Evolutionary conservation across 257 asterid species (phyloP).

Genomic region (Sherardia arvensis): DNA sequence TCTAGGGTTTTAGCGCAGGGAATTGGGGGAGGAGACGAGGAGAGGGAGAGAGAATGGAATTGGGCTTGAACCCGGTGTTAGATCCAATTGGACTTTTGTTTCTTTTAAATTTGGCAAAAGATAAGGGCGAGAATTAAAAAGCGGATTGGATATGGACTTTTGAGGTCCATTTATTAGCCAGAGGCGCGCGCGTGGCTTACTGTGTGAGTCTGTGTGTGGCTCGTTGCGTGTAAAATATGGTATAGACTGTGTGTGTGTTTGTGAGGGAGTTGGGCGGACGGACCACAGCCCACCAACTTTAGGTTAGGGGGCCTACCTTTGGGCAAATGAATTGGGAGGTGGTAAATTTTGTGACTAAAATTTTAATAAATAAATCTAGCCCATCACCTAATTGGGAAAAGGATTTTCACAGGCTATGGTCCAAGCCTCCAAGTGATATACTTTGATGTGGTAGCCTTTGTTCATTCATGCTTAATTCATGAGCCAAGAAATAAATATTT

Average conservation of each 20-base stretch:
- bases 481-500: too few species aligned
- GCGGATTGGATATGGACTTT: slow-evolving; percentile 74
- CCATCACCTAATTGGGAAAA: not conserved
- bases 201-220: slow-evolving; percentile 13
- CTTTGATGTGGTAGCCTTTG: too few species aligned
- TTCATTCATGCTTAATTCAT: too few species aligned
- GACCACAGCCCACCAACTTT: slow-evolving; percentile 25
- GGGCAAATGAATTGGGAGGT: not conserved
- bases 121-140: slow-evolving; percentile 29
- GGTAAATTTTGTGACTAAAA: too few species aligned
- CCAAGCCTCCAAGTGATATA: too few species aligned
- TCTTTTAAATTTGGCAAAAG: slow-evolving; percentile 13
- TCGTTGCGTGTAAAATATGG: not conserved
- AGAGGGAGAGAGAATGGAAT: slow-evolving; percentile 9
- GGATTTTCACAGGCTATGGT: slow-evolving; percentile 11
- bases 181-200: too few species aligned
- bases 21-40: slow-evolving; percentile 29
- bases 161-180: slow-evolving; percentile 49
- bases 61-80: slow-evolving; percentile 57
- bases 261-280: slow-evolving; percentile 11
- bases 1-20: slow-evolving; percentile 50
- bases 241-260: not conserved
- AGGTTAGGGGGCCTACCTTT: slow-evolving; percentile 12
- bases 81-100: slow-evolving; percentile 48
- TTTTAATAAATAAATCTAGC: not conserved